Evolutionary conservation across 2,329 filamentous ascomycete genomes (phyloP).

Genomic region (Botrytis pseudocinerea): DNA sequence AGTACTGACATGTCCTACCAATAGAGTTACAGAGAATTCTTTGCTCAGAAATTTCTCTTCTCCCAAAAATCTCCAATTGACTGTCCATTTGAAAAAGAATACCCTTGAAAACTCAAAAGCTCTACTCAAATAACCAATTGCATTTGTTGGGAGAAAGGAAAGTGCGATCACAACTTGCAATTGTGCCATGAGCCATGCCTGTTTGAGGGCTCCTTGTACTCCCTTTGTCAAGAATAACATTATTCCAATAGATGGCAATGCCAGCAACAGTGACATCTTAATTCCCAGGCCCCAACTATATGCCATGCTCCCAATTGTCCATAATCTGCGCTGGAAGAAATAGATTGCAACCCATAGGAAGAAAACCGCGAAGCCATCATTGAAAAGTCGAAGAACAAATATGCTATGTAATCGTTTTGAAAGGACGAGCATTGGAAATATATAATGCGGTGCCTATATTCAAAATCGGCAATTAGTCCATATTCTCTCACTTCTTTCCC

Average conservation of each 20-base stretch:
- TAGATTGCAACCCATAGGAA: constrained; percentile 83
- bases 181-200: constrained; percentile 71
- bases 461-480: constrained; percentile 21
- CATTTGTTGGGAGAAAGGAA: constrained; percentile 69
- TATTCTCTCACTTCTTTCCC: not conserved
- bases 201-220: constrained; percentile 61
- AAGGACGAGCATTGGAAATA: constrained; percentile 80
- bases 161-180: constrained; percentile 68
- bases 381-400: constrained; percentile 90
- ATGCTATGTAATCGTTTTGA: constrained; percentile 94
- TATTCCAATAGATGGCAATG: constrained; percentile 76
- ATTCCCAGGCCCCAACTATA: constrained; percentile 83
- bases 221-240: constrained; percentile 75
- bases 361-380: constrained; percentile 86
- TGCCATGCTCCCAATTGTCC: constrained; percentile 69
- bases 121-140: constrained; percentile 70
- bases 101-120: constrained; percentile 90
- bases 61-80: constrained; percentile 96
- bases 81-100: constrained; percentile 97
- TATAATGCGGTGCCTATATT: constrained; percentile 73
- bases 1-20: constrained; percentile 56
- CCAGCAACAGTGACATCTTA: constrained; percentile 90
- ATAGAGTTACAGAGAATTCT: constrained; percentile 57
- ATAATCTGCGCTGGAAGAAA: constrained; percentile 71
- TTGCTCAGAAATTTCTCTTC: constrained; percentile 77